These are phyloP conservation scores for Persicaria tinctoria DNA, from an alignment of 148 eudicot species.

Conservation along the genomic window DNA sequence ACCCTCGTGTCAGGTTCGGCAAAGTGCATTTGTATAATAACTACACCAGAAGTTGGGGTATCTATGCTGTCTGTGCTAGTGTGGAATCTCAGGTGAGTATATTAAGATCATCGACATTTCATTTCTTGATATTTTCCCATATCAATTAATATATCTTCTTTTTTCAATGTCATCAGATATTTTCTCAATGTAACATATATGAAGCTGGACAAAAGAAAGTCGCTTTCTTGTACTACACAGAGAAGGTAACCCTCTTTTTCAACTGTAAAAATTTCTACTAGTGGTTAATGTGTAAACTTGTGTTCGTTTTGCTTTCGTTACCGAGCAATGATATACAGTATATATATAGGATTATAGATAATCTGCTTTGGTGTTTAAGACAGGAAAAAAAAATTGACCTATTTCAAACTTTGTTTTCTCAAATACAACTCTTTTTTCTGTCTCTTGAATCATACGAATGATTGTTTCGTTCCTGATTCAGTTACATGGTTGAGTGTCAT, in stretches of 20 bases:
- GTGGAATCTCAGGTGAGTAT: constrained; percentile 80
- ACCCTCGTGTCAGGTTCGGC: constrained; percentile 82
- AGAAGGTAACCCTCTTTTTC: constrained; percentile 48
- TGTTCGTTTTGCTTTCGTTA: background rate
- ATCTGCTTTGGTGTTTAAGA: background rate
- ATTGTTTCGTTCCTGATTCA: background rate
- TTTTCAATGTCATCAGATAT: constrained; percentile 39
- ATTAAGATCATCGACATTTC: background rate
- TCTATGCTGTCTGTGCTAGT: constrained; percentile 93
- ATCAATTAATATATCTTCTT: background rate
- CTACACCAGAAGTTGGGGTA: constrained; percentile 84
- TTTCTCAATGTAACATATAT: constrained; percentile 88
- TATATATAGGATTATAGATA: too few species aligned
- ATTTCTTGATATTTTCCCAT: background rate
- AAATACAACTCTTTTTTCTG: background rate
- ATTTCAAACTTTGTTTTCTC: too few species aligned
- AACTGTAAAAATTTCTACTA: background rate
- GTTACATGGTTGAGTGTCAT: too few species aligned
- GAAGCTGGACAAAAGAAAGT: constrained; percentile 82
- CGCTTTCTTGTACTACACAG: constrained; percentile 63
- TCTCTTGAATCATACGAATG: too few species aligned
- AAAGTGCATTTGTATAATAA: constrained; percentile 92
- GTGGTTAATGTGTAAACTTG: background rate
- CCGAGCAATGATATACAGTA: too few species aligned
- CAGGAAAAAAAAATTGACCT: background rate